Evolutionary conservation across 2,329 filamentous ascomycete species (phyloP).

Genomic region (Blumeriella jaapii): DNA sequence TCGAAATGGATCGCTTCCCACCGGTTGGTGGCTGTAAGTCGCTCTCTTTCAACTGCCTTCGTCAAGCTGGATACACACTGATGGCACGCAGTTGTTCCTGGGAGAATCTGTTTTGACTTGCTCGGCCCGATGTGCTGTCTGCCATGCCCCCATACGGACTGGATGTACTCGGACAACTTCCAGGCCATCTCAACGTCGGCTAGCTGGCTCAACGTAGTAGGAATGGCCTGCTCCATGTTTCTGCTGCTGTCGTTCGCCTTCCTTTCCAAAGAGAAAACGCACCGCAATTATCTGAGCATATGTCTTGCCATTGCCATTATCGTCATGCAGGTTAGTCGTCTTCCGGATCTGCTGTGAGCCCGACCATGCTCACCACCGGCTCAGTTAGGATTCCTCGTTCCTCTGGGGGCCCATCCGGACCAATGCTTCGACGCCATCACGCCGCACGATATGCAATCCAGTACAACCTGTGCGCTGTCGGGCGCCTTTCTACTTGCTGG

Average conservation of each 20-base stretch:
- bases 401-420: conserved; percentile 63
- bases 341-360: conserved; percentile 1
- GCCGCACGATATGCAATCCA: conserved; percentile 81
- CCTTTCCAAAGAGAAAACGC: conserved; percentile 78
- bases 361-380: conserved; percentile 2
- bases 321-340: conserved; percentile 61
- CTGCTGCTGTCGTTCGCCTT: conserved; percentile 69
- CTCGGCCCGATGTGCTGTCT: conserved; percentile 61
- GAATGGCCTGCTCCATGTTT: conserved; percentile 61
- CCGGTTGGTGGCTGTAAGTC: neutral
- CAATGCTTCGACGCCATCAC: conserved; percentile 88
- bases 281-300: conserved; percentile 86
- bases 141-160: conserved; percentile 79
- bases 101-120: conserved; percentile 46
- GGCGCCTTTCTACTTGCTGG: conserved; percentile 79
- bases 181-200: conserved; percentile 48
- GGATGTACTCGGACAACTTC: conserved; percentile 54
- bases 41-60: neutral
- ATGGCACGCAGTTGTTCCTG: conserved; percentile 33
- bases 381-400: conserved; percentile 82
- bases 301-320: conserved; percentile 67
- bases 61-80: neutral
- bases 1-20: neutral
- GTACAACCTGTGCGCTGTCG: conserved; percentile 73
- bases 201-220: conserved; percentile 73